Evolutionary conservation across 2,329 filamentous ascomycete genomes (phyloP).

Genomic region (Sclerotinia spermophila): DNA sequence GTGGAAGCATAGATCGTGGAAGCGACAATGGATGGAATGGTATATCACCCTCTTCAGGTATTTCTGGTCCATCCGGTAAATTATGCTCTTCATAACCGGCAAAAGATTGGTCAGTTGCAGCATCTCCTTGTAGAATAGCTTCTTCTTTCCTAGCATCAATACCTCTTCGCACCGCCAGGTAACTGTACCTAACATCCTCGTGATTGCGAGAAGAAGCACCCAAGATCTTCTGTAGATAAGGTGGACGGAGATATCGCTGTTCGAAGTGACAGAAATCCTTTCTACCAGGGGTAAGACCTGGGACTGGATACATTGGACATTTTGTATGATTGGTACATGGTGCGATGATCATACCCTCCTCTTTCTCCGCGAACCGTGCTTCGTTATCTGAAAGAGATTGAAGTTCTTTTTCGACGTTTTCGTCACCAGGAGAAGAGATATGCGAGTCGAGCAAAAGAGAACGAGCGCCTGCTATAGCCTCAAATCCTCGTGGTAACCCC

Average conservation of each 20-base stretch:
- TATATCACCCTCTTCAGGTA: slow-evolving; percentile 25
- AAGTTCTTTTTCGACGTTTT: slow-evolving; percentile 39
- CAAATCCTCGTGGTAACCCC: slow-evolving; percentile 85
- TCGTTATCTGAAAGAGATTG: slow-evolving; percentile 28
- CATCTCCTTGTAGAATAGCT: slow-evolving; percentile 48
- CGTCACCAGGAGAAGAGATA: slow-evolving; percentile 59
- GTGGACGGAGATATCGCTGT: slow-evolving; percentile 82
- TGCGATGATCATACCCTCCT: slow-evolving; percentile 62
- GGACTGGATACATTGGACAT: slow-evolving; percentile 82
- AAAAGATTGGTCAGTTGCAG: slow-evolving; percentile 65
- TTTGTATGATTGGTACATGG: slow-evolving; percentile 84
- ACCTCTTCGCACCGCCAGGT: slow-evolving; percentile 80
- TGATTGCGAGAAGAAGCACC: slow-evolving; percentile 70
- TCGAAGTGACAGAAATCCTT: slow-evolving; percentile 90
- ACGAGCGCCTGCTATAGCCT: slow-evolving; percentile 81
- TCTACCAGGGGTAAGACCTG: slow-evolving; percentile 67
- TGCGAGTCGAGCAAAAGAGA: slow-evolving; percentile 73
- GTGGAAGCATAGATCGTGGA: slow-evolving; percentile 72
- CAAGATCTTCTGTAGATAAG: slow-evolving; percentile 75
- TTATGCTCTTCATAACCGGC: slow-evolving; percentile 60
- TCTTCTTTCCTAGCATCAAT: slow-evolving; percentile 46
- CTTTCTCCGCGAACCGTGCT: slow-evolving; percentile 42
- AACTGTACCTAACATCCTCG: slow-evolving; percentile 89
- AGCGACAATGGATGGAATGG: slow-evolving; percentile 59
- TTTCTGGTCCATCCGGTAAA: slow-evolving; percentile 28